Conservation (phyloP, 2,329 filamentous ascomycete genomes). For the Clonostachys sp. region DNA sequence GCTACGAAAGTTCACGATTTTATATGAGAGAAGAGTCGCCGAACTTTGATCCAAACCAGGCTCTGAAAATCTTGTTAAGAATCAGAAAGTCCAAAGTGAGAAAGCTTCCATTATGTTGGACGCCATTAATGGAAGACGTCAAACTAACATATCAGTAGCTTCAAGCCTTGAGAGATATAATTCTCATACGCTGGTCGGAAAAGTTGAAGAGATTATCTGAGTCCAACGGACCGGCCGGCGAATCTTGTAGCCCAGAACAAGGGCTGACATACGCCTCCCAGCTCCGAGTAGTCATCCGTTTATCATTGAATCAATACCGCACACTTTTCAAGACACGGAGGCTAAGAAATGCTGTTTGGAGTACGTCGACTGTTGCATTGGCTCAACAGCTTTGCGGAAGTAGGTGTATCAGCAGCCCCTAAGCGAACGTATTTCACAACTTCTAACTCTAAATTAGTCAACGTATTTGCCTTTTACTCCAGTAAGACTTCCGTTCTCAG, state of each 20-base stretch:
- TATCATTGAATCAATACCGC: slow-evolving; percentile 9
- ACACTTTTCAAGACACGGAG: slow-evolving; percentile 6
- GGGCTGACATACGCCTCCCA: not conserved
- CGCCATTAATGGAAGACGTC: slow-evolving; percentile 1
- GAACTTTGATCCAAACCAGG: slow-evolving; percentile 23
- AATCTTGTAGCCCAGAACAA: not conserved
- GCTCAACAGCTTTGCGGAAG: slow-evolving; percentile 19
- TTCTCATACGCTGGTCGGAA: slow-evolving; percentile 19
- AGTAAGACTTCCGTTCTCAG: slow-evolving; percentile 13
- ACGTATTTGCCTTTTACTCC: slow-evolving; percentile 38
- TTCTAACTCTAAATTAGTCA: slow-evolving; percentile 17
- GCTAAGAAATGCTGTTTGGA: slow-evolving; percentile 13
- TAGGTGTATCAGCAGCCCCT: not conserved
- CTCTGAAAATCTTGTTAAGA: slow-evolving; percentile 21
- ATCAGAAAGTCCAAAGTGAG: slow-evolving; percentile 11
- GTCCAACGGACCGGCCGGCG: not conserved
- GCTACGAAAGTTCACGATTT: slow-evolving; percentile 31
- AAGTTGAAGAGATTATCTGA: not conserved
- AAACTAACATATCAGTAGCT: slow-evolving; percentile 11
- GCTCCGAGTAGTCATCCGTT: not conserved
- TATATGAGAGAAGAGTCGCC: slow-evolving; percentile 25
- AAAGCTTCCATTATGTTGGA: too few relatives aligned
- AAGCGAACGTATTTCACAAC: not conserved
- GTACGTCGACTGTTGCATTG: slow-evolving; percentile 15
- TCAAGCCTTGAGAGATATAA: slow-evolving; percentile 29